These are phyloP conservation scores for Hymenoscyphus infarciens DNA, from an alignment of 2,329 filamentous ascomycete genomes.

Conservation along the genomic window DNA sequence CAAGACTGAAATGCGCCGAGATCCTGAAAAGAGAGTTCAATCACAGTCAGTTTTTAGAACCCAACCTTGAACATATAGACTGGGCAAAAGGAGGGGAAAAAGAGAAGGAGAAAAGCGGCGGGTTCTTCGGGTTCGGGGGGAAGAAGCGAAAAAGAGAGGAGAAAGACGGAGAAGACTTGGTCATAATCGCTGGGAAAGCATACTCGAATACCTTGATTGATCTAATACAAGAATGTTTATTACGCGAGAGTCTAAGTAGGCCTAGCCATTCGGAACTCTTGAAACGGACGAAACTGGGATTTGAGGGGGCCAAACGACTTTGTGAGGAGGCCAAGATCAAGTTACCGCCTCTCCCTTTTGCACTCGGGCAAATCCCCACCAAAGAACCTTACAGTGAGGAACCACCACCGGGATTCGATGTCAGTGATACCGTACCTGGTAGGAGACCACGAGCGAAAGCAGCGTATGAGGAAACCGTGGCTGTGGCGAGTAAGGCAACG, in stretches of 20 bases:
- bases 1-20: background rate
- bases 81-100: background rate
- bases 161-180: too few relatives aligned
- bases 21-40: background rate
- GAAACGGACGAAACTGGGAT: background rate
- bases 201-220: slow-evolving; percentile 3
- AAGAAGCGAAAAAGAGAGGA: too few relatives aligned
- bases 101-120: background rate
- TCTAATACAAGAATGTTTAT: slow-evolving; percentile 11
- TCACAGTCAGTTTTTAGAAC: background rate
- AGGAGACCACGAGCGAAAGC: too few relatives aligned
- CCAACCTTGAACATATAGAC: background rate
- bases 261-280: background rate
- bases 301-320: background rate
- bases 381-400: too few relatives aligned
- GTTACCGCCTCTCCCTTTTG: too few relatives aligned
- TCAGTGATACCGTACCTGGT: too few relatives aligned
- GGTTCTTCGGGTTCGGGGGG: too few relatives aligned
- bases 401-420: too few relatives aligned
- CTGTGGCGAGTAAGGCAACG: too few relatives aligned
- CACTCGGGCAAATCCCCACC: too few relatives aligned
- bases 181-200: background rate
- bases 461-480: too few relatives aligned
- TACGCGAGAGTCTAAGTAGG: slow-evolving; percentile 3
- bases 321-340: too few relatives aligned